These are phyloP conservation scores for Withania somnifera DNA, from an alignment of 305 asterid genomes.

Conservation along the genomic window DNA sequence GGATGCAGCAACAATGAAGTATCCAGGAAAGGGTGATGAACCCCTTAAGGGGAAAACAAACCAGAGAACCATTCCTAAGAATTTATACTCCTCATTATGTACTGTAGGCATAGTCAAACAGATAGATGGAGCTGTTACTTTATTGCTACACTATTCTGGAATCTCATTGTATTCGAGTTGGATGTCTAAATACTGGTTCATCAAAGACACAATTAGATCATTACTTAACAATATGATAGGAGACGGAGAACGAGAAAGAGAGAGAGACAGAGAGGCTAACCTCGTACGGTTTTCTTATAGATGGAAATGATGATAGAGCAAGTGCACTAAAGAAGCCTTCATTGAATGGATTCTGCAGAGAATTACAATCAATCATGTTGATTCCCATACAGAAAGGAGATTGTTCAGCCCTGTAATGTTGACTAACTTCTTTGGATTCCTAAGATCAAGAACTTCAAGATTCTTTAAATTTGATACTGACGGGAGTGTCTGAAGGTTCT, in stretches of 20 bases:
- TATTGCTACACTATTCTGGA: not conserved
- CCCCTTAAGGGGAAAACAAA: too few relatives aligned
- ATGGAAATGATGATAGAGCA: not conserved
- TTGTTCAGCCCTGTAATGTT: not conserved
- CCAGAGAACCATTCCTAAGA: too few relatives aligned
- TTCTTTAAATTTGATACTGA: too few relatives aligned
- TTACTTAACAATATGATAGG: not conserved
- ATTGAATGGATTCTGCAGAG: not conserved
- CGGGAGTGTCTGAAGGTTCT: too few relatives aligned
- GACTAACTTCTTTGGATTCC: too few relatives aligned
- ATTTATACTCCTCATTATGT: too few relatives aligned
- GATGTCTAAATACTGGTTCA: not conserved
- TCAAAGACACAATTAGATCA: not conserved
- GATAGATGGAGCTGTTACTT: not conserved
- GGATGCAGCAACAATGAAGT: not conserved
- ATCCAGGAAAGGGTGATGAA: not conserved
- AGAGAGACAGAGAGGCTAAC: not conserved
- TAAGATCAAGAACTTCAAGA: too few relatives aligned
- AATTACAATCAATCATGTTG: not conserved
- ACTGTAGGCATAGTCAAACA: not conserved
- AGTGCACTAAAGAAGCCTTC: not conserved
- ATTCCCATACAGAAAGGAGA: too few relatives aligned
- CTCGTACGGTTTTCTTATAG: rapidly evolving
- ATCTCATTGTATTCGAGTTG: not conserved
- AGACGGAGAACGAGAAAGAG: not conserved